Evolutionary conservation across 495 filamentous ascomycete species (phyloP), one percentile per base, ranked within the genome.

Genomic region (Niebla homalea): DNA sequence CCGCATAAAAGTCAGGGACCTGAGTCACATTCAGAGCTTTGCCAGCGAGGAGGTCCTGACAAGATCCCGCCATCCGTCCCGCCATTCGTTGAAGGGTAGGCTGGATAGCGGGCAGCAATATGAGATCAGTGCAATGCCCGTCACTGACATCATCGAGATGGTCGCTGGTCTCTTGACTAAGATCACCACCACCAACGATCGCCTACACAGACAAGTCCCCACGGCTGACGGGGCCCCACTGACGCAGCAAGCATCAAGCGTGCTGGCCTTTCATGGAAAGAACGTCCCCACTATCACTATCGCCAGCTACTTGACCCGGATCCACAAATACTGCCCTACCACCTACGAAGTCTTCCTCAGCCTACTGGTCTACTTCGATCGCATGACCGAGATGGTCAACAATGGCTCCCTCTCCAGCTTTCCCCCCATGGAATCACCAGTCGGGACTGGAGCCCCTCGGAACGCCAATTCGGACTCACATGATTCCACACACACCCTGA

Each of bases 121-220:
- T 63, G 92, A 97, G 65, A 97, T 99, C 55, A 96, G 89, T 66
- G 84, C 80, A 46, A 99, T 99, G 92, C 90, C 93, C 44, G 92
- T 97, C 54, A 77, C 79, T 46, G 93, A 99, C 56, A 89, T 99
- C 57, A 99, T 99, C 66, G 93, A 99, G 66, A 99, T 99, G 93
- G 93, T 99, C 6, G 92, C 92, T 5, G 90, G 87, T n/a, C 80
- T 99, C 36, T 71, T 99, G 51, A 95, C 93, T 8, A 97, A 97
- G 66, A 99, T 99, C 55, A 96, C 92, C 5, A 89, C 87, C 2
- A 95, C 92, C 46, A 99, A 99, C 62, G 92, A 99, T 62, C 76
- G 82, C 52, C 57, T 85, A 35, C 82, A 88, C 62, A 70, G 81
- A 45, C 76, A 82, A 49, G 78, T 87, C 52, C 81, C 85, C 16